A percentile compares a stretch with the other conserved stretches of the same genome.
Conservation (phyloP, 2,329 filamentous ascomycete genomes). For the Davidsoniella virescens region DNA sequence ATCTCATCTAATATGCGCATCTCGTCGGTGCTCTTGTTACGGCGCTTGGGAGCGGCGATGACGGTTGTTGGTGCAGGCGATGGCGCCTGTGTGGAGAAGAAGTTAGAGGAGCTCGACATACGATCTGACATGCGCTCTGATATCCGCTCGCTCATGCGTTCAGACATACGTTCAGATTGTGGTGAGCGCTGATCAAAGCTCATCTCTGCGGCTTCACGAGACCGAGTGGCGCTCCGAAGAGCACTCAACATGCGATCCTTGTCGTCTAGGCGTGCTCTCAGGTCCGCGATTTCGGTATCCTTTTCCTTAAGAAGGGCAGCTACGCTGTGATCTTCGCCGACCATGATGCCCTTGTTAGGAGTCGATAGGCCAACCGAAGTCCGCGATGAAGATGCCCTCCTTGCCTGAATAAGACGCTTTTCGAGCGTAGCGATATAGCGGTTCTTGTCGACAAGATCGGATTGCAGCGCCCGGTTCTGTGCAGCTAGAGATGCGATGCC, state of each 20-base stretch:
- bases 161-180: slow-evolving; percentile 18
- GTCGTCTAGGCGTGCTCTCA: slow-evolving; percentile 79
- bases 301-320: slow-evolving; percentile 66
- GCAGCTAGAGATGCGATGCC: slow-evolving; percentile 65
- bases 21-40: slow-evolving; percentile 63
- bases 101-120: slow-evolving; percentile 22
- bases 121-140: slow-evolving; percentile 16
- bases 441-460: slow-evolving; percentile 93
- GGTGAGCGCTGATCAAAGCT: slow-evolving; percentile 11
- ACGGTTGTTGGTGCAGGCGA: slow-evolving; percentile 17
- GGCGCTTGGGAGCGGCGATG: slow-evolving; percentile 23
- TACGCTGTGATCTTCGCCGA: slow-evolving; percentile 65
- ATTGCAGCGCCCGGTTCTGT: slow-evolving; percentile 83
- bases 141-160: neutral
- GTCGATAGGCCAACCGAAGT: slow-evolving; percentile 58
- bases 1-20: slow-evolving; percentile 95
- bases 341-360: slow-evolving; percentile 45
- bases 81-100: slow-evolving; percentile 16
- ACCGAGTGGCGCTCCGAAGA: slow-evolving; percentile 68
- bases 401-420: slow-evolving; percentile 77
- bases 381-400: slow-evolving; percentile 76
- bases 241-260: slow-evolving; percentile 89
- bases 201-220: slow-evolving; percentile 61
- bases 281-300: slow-evolving; percentile 78
- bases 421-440: slow-evolving; percentile 90